A percentile compares a stretch with the other conserved stretches of the same genome.
Conservation (phyloP, 2,329 filamentous ascomycete species). For the Verticillium albo-atrum region DNA sequence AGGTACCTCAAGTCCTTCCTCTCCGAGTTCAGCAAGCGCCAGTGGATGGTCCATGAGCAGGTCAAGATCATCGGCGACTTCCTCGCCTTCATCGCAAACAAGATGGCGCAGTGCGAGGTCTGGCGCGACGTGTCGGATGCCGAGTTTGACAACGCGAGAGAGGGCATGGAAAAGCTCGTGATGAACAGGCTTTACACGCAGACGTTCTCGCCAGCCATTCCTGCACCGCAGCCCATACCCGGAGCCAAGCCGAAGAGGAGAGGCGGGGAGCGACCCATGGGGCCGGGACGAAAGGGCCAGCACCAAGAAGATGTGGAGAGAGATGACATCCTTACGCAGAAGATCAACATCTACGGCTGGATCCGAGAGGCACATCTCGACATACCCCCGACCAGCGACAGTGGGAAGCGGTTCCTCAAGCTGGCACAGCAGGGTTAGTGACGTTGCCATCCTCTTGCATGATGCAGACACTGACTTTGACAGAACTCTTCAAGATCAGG, state of each 20-base stretch:
- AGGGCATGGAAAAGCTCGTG: conserved; percentile 99
- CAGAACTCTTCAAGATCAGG: conserved; percentile 92
- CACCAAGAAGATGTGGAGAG: conserved; percentile 97
- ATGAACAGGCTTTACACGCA: conserved; percentile 97
- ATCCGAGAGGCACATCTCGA: conserved; percentile 90
- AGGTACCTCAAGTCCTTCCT: conserved; percentile 94
- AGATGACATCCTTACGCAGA: conserved; percentile 92
- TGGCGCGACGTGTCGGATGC: conserved; percentile 95
- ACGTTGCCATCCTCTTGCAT: not conserved
- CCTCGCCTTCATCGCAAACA: conserved; percentile 92
- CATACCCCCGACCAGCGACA: conserved; percentile 78
- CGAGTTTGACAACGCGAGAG: conserved; percentile 95
- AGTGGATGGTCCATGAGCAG: conserved; percentile 99
- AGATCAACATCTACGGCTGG: conserved; percentile 96
- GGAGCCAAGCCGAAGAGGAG: conserved; percentile 65
- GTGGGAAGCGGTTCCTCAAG: conserved; percentile 80
- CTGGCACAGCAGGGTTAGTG: conserved; percentile 77
- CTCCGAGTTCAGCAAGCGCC: conserved; percentile 90
- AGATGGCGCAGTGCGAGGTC: conserved; percentile 96
- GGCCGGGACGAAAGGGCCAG: conserved; percentile 84
- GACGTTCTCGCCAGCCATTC: conserved; percentile 93
- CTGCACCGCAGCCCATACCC: conserved; percentile 69
- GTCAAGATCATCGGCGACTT: conserved; percentile 99
- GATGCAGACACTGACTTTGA: conserved; percentile 19
- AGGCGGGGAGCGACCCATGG: conserved; percentile 63